These are phyloP conservation scores for Lippia alba DNA, from an alignment of 305 asterid species.

Conservation along the genomic window DNA sequence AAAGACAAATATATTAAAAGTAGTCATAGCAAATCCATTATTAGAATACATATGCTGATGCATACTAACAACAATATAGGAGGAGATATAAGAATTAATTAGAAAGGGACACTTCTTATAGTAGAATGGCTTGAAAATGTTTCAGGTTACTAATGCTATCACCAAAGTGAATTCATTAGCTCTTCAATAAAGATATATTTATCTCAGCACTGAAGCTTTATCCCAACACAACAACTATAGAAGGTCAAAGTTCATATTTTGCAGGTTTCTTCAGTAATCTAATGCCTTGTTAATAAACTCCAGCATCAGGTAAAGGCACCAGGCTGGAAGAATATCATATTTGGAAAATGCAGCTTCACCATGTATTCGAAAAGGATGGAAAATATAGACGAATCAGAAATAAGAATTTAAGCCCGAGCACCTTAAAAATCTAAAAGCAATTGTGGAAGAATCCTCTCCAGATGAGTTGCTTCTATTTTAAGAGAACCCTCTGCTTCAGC, in stretches of 20 bases:
- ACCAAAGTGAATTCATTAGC: constrained; percentile 4
- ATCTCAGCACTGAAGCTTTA: constrained; percentile 4
- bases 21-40: constrained; percentile 5
- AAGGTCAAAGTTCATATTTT: constrained; percentile 11
- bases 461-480: constrained; percentile 86
- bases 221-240: constrained; percentile 15
- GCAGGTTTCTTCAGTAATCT: neutral
- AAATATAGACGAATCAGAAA: too few species aligned
- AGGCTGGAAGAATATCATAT: too few species aligned
- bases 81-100: constrained; percentile 12
- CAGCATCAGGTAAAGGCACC: too few species aligned
- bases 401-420: constrained; percentile 1
- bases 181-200: constrained; percentile 26
- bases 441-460: constrained; percentile 95
- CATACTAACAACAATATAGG: constrained; percentile 7
- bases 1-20: neutral
- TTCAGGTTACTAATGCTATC: constrained; percentile 9
- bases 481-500: constrained; percentile 91
- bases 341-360: too few species aligned
- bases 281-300: too few species aligned
- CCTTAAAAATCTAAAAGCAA: constrained; percentile 74
- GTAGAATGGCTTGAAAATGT: constrained; percentile 5
- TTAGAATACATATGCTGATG: constrained; percentile 5
- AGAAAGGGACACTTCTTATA: constrained; percentile 21
- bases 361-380: too few species aligned